These are phyloP conservation scores for Phaeoacremonium minimum DNA, from an alignment of 2,329 filamentous ascomycete genomes.

Conservation along the genomic window DNA sequence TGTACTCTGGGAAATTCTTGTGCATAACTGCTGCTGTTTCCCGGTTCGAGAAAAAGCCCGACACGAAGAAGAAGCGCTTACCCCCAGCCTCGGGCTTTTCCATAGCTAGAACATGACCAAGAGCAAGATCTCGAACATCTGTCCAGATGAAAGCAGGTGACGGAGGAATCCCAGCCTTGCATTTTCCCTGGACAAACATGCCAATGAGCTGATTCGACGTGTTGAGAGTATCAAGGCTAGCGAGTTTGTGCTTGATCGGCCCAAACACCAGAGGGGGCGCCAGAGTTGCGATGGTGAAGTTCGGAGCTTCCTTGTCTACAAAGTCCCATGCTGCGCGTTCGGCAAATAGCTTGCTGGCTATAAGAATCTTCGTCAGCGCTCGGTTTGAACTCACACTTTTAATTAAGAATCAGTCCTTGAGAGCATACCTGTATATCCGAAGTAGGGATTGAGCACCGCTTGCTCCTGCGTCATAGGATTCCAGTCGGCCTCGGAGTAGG, in stretches of 20 bases:
- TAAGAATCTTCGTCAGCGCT: not conserved
- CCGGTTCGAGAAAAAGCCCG: slow-evolving; percentile 40
- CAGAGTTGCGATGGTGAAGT: slow-evolving; percentile 58
- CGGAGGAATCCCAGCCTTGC: slow-evolving; percentile 43
- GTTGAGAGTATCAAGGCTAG: slow-evolving; percentile 61
- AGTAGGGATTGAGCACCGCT: slow-evolving; percentile 13
- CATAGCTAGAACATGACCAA: slow-evolving; percentile 5
- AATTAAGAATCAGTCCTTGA: too few relatives aligned
- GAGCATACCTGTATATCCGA: not conserved
- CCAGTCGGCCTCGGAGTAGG: slow-evolving; percentile 39
- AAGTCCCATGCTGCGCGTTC: slow-evolving; percentile 66
- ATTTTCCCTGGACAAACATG: slow-evolving; percentile 58
- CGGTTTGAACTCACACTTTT: too few relatives aligned
- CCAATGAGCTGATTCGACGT: slow-evolving; percentile 67
- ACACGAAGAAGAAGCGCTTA: slow-evolving; percentile 44
- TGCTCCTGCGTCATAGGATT: slow-evolving; percentile 31
- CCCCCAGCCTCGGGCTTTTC: slow-evolving; percentile 12
- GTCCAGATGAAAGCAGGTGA: slow-evolving; percentile 20
- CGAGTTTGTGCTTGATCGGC: slow-evolving; percentile 59
- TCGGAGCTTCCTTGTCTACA: slow-evolving; percentile 47
- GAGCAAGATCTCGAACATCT: slow-evolving; percentile 12
- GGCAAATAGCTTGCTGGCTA: slow-evolving; percentile 51
- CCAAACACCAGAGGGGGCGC: slow-evolving; percentile 61
- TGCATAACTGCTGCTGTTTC: slow-evolving; percentile 37
- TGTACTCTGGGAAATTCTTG: slow-evolving; percentile 42